Percentiles rank a stretch among this genome's conserved stretches.
phyloP scores from a whole-genome alignment of 371 early-diverging fungal species.

The Smittium culicis region DNA sequence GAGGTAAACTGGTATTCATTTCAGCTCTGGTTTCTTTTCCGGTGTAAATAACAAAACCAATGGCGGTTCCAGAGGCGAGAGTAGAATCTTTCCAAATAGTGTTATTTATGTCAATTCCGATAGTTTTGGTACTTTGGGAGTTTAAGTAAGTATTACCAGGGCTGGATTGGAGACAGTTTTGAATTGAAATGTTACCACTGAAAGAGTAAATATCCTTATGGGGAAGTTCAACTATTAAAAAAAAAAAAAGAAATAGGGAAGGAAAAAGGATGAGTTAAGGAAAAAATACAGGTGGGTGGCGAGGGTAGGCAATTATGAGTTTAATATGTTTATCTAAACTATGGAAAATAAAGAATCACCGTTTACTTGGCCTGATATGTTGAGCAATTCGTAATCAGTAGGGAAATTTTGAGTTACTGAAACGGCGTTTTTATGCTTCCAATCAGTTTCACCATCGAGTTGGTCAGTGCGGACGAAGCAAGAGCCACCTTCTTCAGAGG shows the following conservation, averaged over 20 bases:
- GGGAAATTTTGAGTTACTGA: constrained; percentile 59
- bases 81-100: constrained; percentile 98
- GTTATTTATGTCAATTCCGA: constrained; percentile 79
- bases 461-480: constrained; percentile 99
- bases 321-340: no score
- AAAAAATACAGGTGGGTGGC: no score
- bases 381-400: constrained; percentile 36
- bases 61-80: constrained; percentile 81
- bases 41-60: constrained; percentile 93
- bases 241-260: no score
- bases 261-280: no score
- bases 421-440: constrained; percentile 89
- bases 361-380: no score
- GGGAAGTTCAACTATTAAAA: constrained; percentile 81
- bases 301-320: no score
- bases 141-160: background rate
- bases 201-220: constrained; percentile 96
- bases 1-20: constrained; percentile 93
- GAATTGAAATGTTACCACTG: constrained; percentile 64
- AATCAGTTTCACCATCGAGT: constrained; percentile 98
- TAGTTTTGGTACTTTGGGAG: constrained; percentile 21
- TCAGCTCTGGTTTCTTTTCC: constrained; percentile 95
- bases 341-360: no score
- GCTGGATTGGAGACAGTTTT: constrained; percentile 22
- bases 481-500: constrained; percentile 71